phyloP scores from a whole-genome alignment of 169 alveolate genomes.

The Cryptosporidium viatorum region DNA sequence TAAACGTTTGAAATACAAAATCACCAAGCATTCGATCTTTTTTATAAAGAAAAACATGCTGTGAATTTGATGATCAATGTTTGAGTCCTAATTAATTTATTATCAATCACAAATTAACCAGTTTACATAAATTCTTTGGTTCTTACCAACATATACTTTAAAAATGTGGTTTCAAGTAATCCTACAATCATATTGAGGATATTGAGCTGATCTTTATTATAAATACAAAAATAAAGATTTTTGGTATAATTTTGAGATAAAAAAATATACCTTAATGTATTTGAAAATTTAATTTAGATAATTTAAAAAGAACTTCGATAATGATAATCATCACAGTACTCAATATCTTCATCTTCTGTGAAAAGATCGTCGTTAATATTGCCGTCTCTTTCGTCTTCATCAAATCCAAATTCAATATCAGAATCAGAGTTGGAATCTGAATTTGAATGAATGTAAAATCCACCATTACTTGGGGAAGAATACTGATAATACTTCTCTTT shows the following conservation, averaged over 20 bases:
- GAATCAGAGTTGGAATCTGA: conserved; percentile 15
- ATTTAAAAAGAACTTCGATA: not conserved
- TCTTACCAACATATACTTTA: conserved; percentile 30
- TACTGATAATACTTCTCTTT: conserved; percentile 7
- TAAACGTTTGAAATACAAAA: not conserved
- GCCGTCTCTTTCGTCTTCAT: conserved; percentile 5
- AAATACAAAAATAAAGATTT: conserved; percentile 3
- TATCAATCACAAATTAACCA: conserved; percentile 4
- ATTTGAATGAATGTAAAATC: conserved; percentile 3
- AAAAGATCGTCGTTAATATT: conserved; percentile 20
- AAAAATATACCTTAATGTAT: not conserved
- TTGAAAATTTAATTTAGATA: not conserved
- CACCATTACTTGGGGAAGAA: conserved; percentile 24
- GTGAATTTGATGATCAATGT: not conserved
- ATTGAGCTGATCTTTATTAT: conserved; percentile 15
- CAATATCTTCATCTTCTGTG: conserved; percentile 32
- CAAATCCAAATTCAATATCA: conserved; percentile 13
- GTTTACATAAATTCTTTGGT: not conserved
- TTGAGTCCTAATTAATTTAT: not conserved
- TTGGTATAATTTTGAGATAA: not conserved
- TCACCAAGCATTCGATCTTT: not conserved
- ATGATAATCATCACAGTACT: conserved; percentile 1
- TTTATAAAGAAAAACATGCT: not conserved
- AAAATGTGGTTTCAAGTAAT: not conserved
- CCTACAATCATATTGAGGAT: not conserved